phyloP scores from a whole-genome alignment of 495 filamentous ascomycete genomes.

The Stereocaulon alpinum region DNA sequence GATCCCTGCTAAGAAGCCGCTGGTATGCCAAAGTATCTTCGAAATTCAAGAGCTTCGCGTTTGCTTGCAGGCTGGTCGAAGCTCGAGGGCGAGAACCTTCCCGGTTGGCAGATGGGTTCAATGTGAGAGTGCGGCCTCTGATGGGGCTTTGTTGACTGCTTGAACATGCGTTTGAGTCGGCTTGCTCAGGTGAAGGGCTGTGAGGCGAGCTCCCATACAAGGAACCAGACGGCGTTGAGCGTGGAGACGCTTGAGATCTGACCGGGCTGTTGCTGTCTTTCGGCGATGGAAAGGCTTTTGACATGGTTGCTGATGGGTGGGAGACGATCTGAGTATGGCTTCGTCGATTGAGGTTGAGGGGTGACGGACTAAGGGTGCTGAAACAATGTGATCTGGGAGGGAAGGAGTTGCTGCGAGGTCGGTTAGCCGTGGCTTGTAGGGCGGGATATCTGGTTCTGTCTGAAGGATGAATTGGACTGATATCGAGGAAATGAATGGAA shows the following conservation, averaged over 20 bases:
- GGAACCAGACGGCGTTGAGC: conserved; percentile 4
- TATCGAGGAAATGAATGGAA: conserved; percentile 17
- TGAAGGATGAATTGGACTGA: conserved; percentile 9
- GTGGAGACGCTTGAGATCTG: conserved; percentile 12
- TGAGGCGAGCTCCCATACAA: not conserved
- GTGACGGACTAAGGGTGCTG: not conserved
- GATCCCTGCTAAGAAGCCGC: conserved; percentile 10
- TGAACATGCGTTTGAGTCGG: not conserved
- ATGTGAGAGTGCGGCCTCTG: conserved; percentile 17
- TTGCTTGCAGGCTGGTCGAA: not conserved
- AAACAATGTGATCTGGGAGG: not conserved
- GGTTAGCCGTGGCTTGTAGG: too few relatives aligned
- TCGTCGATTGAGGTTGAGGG: not conserved
- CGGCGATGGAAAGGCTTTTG: not conserved
- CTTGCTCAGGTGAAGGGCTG: not conserved
- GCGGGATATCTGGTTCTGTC: not conserved
- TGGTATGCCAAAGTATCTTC: not conserved
- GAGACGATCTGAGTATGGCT: not conserved
- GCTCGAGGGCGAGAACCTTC: not conserved
- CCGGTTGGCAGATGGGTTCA: not conserved
- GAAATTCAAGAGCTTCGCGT: not conserved
- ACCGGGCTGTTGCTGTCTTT: conserved; percentile 1
- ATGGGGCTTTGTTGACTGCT: conserved; percentile 16
- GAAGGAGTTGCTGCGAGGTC: not conserved
- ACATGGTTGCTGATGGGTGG: not conserved